Conservation (phyloP, 805 yeast species). For the Metschnikowia colocasiae region DNA sequence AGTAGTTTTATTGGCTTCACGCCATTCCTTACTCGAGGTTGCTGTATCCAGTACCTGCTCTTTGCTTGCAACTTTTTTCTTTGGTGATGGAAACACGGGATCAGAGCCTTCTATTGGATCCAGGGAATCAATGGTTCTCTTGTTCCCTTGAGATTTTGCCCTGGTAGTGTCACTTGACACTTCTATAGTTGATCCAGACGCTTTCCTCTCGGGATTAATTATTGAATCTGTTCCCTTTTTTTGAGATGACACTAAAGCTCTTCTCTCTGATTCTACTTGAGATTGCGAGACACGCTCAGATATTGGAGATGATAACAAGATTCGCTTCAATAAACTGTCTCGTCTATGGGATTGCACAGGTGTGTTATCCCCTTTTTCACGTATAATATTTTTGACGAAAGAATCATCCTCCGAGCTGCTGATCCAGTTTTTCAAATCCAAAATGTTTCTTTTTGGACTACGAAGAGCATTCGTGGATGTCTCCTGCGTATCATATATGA, state of each 20-base stretch:
- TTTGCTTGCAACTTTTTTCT: constrained; percentile 1
- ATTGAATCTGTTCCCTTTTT: neutral
- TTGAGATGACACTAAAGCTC: neutral
- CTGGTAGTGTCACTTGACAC: neutral
- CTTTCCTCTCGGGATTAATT: neutral
- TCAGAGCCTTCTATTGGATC: neutral
- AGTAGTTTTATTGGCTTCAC: constrained; percentile 32
- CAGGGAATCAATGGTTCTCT: constrained; percentile 1
- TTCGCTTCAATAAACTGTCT: neutral
- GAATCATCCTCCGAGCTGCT: constrained; percentile 21
- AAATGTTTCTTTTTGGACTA: constrained; percentile 5
- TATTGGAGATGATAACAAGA: constrained; percentile 13
- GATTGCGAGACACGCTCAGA: constrained; percentile 3
- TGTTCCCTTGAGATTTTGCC: neutral
- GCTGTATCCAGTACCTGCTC: constrained; percentile 6
- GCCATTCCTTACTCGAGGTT: constrained; percentile 25
- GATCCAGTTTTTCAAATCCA: constrained; percentile 18
- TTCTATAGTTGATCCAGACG: neutral
- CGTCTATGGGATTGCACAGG: neutral
- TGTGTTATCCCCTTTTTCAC: neutral
- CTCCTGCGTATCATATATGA: neutral
- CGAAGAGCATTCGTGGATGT: neutral
- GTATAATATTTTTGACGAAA: neutral
- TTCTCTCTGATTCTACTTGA: neutral
- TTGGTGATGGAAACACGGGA: constrained; percentile 10